Conservation (phyloP, 306 rosid genomes). For the Boehmeria nivea region DNA sequence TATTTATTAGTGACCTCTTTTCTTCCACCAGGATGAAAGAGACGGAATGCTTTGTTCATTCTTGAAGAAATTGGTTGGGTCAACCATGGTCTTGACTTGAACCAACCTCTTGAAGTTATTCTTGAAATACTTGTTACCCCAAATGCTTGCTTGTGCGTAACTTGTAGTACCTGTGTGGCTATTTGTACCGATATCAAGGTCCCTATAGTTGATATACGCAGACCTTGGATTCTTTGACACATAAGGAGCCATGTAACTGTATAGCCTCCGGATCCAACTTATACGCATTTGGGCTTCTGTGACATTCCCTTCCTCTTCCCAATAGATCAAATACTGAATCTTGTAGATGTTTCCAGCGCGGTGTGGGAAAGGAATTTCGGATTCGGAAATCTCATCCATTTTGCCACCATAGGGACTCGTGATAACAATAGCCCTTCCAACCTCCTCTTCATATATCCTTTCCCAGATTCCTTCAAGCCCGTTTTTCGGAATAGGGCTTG, state of each 20-base stretch:
- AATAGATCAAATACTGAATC: constrained; percentile 41
- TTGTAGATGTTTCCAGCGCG: constrained; percentile 54
- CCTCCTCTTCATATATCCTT: constrained; percentile 42
- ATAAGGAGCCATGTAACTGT: constrained; percentile 52
- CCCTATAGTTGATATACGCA: constrained; percentile 74
- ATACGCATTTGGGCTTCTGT: constrained; percentile 28
- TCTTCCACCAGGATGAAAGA: neutral
- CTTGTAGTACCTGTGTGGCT: neutral
- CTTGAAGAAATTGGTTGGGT: constrained; percentile 63
- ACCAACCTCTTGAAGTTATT: constrained; percentile 60
- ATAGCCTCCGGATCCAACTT: constrained; percentile 49
- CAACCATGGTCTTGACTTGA: constrained; percentile 54
- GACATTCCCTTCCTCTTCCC: constrained; percentile 30
- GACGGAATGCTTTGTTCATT: constrained; percentile 66
- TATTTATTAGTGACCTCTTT: neutral
- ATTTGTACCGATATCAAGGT: constrained; percentile 40
- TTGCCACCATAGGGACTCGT: constrained; percentile 66
- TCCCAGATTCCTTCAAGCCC: constrained; percentile 58
- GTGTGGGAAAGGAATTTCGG: constrained; percentile 65
- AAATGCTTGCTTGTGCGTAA: constrained; percentile 26
- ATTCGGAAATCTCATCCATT: constrained; percentile 44
- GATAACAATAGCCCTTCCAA: constrained; percentile 39
- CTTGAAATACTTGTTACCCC: constrained; percentile 68
- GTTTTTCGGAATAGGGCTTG: constrained; percentile 38
- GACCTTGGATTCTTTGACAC: constrained; percentile 59